phyloP scores from a whole-genome alignment of 257 asterid genomes.

The Scutellaria minor region DNA sequence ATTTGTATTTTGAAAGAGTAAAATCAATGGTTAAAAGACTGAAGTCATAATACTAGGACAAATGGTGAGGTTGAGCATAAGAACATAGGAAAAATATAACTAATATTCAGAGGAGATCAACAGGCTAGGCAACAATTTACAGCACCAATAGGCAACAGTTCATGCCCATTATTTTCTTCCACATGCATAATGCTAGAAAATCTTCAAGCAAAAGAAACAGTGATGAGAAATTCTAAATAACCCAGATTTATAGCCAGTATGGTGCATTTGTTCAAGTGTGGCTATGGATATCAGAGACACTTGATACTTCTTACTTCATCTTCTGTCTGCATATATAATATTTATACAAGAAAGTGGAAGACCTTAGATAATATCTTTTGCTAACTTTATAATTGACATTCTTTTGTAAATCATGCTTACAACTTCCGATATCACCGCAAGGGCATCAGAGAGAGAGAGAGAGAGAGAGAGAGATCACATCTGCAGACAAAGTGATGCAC shows the following conservation, averaged over 20 bases:
- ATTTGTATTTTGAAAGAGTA: conserved; percentile 23
- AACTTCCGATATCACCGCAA: too few relatives aligned
- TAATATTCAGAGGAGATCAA: conserved; percentile 16
- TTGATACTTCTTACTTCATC: too few relatives aligned
- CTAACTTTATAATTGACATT: too few relatives aligned
- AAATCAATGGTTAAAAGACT: conserved; percentile 21
- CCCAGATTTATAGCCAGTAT: not conserved
- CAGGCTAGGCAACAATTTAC: conserved; percentile 13
- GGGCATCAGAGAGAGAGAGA: not conserved
- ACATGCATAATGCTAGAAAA: conserved; percentile 21
- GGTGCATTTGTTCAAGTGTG: conserved; percentile 21
- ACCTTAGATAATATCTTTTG: too few relatives aligned
- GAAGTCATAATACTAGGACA: conserved; percentile 25
- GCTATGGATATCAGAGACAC: not conserved
- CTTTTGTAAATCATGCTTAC: too few relatives aligned
- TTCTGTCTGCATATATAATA: too few relatives aligned
- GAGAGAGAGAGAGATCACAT: not conserved
- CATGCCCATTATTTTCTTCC: conserved; percentile 22
- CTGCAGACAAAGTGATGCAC: conserved; percentile 9
- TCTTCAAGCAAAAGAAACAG: conserved; percentile 22
- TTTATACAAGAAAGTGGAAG: too few relatives aligned
- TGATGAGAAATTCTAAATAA: not conserved
- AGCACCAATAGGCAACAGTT: not conserved
- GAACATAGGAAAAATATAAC: conserved; percentile 20
- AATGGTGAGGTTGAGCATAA: conserved; percentile 6